Percentiles rank a stretch among this genome's conserved stretches.
phyloP scores from a whole-genome alignment of 176 grass and related monocot species.

The Chrysopogon serrulatus region DNA sequence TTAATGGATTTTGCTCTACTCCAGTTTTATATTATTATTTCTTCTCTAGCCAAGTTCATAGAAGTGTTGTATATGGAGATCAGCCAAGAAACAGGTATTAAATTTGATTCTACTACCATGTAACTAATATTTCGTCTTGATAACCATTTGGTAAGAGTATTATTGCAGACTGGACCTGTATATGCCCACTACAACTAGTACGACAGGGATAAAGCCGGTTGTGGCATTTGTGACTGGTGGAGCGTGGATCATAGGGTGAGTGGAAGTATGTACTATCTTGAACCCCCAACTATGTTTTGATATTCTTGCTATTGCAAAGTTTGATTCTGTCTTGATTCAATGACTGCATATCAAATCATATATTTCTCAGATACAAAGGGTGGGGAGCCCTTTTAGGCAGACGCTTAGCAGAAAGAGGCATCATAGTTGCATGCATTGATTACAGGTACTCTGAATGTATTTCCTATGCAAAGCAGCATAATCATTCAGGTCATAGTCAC shows the following conservation, averaged over 20 bases:
- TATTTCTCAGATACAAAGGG: slow-evolving; percentile 78
- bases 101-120: not conserved
- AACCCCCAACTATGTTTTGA: not conserved
- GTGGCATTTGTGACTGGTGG: slow-evolving; percentile 86
- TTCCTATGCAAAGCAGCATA: slow-evolving; percentile 2
- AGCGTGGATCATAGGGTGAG: slow-evolving; percentile 99
- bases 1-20: slow-evolving; percentile 15
- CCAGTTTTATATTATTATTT: slow-evolving; percentile 95
- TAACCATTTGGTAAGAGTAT: not conserved
- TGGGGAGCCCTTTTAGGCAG: slow-evolving; percentile 96
- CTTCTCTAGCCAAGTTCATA: slow-evolving; percentile 81
- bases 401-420: slow-evolving; percentile 91
- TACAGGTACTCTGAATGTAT: slow-evolving; percentile 56
- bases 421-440: slow-evolving; percentile 93
- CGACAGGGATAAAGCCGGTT: slow-evolving; percentile 47
- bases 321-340: not conserved
- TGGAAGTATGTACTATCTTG: slow-evolving; percentile 32
- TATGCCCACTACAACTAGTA: slow-evolving; percentile 57
- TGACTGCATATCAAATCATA: not conserved
- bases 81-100: slow-evolving; percentile 84
- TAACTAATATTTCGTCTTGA: not conserved
- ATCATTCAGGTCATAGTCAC: slow-evolving; percentile 16
- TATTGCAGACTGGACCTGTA: slow-evolving; percentile 85
- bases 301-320: not conserved
- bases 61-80: slow-evolving; percentile 89